phyloP scores from a whole-genome alignment of 139 green algal species.

The Eudorina sp. region DNA sequence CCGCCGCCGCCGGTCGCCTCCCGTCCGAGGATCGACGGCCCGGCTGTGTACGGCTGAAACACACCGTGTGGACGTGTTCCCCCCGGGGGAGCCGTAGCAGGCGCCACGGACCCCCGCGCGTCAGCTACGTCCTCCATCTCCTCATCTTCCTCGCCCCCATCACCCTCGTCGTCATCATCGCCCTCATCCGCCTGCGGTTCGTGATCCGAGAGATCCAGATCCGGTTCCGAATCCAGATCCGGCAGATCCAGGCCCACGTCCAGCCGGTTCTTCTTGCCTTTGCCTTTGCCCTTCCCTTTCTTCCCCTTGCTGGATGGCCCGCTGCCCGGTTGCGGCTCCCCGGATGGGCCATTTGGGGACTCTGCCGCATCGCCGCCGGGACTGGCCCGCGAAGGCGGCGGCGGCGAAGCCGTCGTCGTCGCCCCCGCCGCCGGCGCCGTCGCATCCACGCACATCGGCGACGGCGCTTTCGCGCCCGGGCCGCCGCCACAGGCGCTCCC shows the following conservation, averaged over 20 bases:
- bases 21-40: background rate
- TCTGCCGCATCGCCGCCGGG: background rate
- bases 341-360: background rate
- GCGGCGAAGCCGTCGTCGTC: background rate
- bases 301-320: background rate
- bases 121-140: background rate
- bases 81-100: no score
- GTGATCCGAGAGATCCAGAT: background rate
- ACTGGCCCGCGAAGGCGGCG: background rate
- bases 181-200: background rate
- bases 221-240: conserved; percentile 25
- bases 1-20: background rate
- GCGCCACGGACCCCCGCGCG: background rate
- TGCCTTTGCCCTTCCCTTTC: conserved; percentile 11
- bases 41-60: background rate
- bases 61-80: background rate
- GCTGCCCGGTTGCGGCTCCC: background rate
- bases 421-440: background rate
- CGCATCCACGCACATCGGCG: background rate
- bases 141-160: background rate
- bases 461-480: background rate
- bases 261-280: background rate
- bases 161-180: background rate
- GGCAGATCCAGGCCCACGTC: conserved; percentile 27
- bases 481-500: background rate